Evolutionary conservation across 345 rosid species (phyloP).

Genomic region (Psidium friedrichsthalianum): DNA sequence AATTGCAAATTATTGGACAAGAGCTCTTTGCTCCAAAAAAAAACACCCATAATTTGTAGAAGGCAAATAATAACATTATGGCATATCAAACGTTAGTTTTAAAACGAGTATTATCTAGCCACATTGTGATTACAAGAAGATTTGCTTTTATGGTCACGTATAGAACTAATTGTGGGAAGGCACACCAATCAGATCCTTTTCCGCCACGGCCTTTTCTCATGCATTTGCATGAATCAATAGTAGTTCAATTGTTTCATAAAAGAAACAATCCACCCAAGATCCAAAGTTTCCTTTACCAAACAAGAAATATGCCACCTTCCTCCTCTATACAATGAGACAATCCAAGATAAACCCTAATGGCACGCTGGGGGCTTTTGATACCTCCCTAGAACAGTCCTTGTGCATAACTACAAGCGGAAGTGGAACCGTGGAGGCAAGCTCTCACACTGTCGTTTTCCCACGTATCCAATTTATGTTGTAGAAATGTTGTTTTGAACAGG

Average conservation of each 20-base stretch:
- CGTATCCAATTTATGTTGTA: constrained; percentile 27
- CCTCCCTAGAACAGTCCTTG: constrained; percentile 14
- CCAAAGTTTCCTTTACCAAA: not conserved
- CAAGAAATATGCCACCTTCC: not conserved
- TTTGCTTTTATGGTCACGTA: not conserved
- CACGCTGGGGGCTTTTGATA: constrained; percentile 36
- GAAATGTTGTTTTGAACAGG: constrained; percentile 26
- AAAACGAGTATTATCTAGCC: not conserved
- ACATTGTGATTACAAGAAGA: not conserved
- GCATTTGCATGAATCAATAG: not conserved
- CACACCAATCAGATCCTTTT: not conserved
- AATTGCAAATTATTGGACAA: not conserved
- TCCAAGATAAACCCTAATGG: not conserved
- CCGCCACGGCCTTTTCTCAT: not conserved
- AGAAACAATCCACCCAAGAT: not conserved
- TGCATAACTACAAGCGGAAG: constrained; percentile 24
- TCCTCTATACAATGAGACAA: not conserved
- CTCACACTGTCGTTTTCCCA: not conserved
- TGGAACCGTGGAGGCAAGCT: constrained; percentile 9
- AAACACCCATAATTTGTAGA: not conserved
- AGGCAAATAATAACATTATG: not conserved
- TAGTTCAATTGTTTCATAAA: not conserved
- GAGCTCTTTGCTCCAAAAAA: not conserved
- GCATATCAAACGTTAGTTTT: not conserved
- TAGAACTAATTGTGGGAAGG: not conserved